A percentile compares a stretch with the other conserved stretches of the same genome.
phyloP scores from a whole-genome alignment of 192 early-diverging fungal genomes.

The Funneliformis geosporum region DNA sequence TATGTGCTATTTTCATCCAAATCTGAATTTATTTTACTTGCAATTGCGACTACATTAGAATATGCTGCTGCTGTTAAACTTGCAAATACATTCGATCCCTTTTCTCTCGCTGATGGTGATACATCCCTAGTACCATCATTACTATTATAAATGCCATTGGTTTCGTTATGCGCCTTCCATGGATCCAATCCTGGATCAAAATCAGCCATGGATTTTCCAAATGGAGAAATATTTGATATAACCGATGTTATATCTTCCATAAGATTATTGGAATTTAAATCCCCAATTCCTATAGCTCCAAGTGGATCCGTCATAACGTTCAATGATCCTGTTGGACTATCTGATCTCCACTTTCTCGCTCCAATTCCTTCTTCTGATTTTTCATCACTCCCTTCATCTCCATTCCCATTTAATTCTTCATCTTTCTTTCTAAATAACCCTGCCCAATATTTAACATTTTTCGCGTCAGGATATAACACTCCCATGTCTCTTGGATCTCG shows the following conservation, averaged over 20 bases:
- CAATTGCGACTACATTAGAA: constrained; percentile 22
- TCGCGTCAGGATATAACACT: constrained; percentile 63
- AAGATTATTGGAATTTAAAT: background rate
- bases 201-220: background rate
- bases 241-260: background rate
- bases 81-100: background rate
- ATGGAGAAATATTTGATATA: background rate
- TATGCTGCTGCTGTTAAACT: constrained; percentile 8
- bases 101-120: background rate
- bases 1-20: background rate
- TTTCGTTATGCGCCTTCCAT: constrained; percentile 16
- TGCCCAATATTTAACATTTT: constrained; percentile 74
- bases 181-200: constrained; percentile 16
- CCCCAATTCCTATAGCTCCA: background rate
- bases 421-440: constrained; percentile 60
- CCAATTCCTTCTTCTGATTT: background rate
- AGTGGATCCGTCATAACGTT: background rate
- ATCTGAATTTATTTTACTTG: background rate
- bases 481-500: constrained; percentile 49
- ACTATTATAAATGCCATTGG: background rate
- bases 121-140: background rate
- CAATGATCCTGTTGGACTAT: background rate
- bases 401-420: constrained; percentile 54
- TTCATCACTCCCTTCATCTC: constrained; percentile 18
- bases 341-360: constrained; percentile 5